Base-by-base conservation (phyloP, 805 yeast species). In the Candida golubevii region DNA sequence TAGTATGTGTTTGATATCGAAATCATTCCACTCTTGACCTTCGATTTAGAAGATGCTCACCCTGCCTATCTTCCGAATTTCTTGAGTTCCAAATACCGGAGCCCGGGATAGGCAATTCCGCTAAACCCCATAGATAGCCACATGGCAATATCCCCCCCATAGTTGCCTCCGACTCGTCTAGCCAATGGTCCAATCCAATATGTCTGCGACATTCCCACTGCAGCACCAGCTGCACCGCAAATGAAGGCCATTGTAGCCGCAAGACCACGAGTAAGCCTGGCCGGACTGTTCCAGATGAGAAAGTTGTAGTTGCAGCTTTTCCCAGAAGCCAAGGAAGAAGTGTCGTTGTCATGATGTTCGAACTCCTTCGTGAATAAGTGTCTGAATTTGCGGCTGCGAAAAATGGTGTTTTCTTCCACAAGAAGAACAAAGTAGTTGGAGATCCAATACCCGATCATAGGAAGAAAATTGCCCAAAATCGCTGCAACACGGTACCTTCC, bases 281-380 rank as follows among this genome's bases (percentile, higher is more conserved):
- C 28, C 1, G 63, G 63, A 12, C 53, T 39, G 42, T 66, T 50
- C 70, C 70, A 66, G 26, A 47, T 39, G 8, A 49, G 39, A 67
- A 69, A 66, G 38, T 65, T 62, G 53, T 65, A 66, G 7, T 41
- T 35, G 38, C 35, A 30, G 26, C 30, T 11, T 35, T 18, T 11
- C 8, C 34, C 18, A 11, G 29, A 33, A 11, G 41, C 18, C 32
- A 45, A 42, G n/a, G 37, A 32, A 7, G 41, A 30, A 11, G 35
- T 33, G 27, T 44, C 42, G 14, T 18, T n/a, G 27, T 49, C 47
- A 9, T 33, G 39, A 3, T 40, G 41, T 6, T 33, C 38, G 27
- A 49, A 43, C 39, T 52, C 51, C 15, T 30, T 26, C 29, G 26
- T 40, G 39, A 50, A 50, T 26, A 46, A 44, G 7, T 26, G 37